Percentiles rank a stretch among this genome's conserved stretches.
Conservation (phyloP, 106 monocot genomes). For the Chionographis japonica region DNA sequence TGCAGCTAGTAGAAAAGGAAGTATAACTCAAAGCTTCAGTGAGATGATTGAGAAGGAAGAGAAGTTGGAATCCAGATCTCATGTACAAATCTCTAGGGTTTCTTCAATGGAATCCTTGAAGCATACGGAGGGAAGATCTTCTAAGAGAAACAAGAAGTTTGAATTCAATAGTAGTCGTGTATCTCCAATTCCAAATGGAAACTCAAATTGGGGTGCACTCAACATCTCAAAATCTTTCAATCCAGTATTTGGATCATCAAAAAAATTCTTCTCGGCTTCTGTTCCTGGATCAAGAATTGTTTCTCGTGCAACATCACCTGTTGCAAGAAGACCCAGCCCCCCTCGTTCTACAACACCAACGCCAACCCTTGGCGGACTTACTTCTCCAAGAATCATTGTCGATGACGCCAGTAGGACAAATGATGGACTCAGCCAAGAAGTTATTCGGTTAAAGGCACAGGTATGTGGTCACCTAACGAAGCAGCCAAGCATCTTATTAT, state of each 20-base stretch:
- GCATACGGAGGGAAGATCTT: slow-evolving; percentile 48
- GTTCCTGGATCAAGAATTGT: slow-evolving; percentile 98
- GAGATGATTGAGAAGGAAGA: slow-evolving; percentile 70
- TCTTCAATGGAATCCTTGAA: slow-evolving; percentile 88
- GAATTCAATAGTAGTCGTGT: slow-evolving; percentile 83
- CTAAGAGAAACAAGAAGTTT: slow-evolving; percentile 81
- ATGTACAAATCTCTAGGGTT: slow-evolving; percentile 51
- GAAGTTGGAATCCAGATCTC: slow-evolving; percentile 55
- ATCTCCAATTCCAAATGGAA: slow-evolving; percentile 78
- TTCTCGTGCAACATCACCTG: slow-evolving; percentile 89
- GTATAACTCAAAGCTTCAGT: slow-evolving; percentile 29
- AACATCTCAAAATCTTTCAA: slow-evolving; percentile 83
- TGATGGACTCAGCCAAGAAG: slow-evolving; percentile 72
- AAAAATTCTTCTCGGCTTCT: slow-evolving; percentile 90
- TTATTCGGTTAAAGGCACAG: slow-evolving; percentile 75
- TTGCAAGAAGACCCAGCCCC: slow-evolving; percentile 76
- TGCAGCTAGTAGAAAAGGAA: slow-evolving; percentile 45
- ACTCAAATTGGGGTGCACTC: slow-evolving; percentile 57
- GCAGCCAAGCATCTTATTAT: too few species aligned
- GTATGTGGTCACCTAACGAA: slow-evolving; percentile 18
- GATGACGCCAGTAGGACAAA: slow-evolving; percentile 49
- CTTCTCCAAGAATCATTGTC: slow-evolving; percentile 50
- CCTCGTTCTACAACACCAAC: slow-evolving; percentile 94
- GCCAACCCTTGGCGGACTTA: slow-evolving; percentile 80
- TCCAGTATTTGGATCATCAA: slow-evolving; percentile 91